phyloP scores from a whole-genome alignment of 331 rosid genomes.

The Quercus tomentella region DNA sequence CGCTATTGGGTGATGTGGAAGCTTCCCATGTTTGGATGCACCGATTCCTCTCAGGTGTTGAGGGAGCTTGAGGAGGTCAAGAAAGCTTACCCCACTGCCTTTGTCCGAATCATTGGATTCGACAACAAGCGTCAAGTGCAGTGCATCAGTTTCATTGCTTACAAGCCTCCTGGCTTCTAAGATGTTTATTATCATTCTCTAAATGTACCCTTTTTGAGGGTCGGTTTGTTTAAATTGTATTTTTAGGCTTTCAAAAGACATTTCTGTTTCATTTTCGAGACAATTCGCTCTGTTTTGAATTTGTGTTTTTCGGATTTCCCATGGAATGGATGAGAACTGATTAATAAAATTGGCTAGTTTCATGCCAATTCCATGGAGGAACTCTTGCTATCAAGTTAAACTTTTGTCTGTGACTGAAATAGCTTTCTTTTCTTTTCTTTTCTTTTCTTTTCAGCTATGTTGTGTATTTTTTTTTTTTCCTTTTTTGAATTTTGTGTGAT shows the following conservation, averaged over 20 bases:
- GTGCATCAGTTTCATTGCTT: constrained; percentile 64
- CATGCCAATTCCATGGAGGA: not conserved
- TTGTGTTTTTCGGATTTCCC: constrained; percentile 11
- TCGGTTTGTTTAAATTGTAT: constrained; percentile 17
- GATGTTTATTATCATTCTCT: not conserved
- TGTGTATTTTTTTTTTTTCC: not conserved
- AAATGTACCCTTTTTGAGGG: not conserved
- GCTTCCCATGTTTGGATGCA: constrained; percentile 55
- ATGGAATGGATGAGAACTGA: constrained; percentile 27
- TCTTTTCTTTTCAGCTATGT: too few relatives aligned
- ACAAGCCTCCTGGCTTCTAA: constrained; percentile 27
- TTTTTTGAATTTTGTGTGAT: constrained; percentile 12
- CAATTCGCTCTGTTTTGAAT: constrained; percentile 3
- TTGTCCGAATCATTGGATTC: constrained; percentile 58
- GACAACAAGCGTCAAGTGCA: constrained; percentile 65
- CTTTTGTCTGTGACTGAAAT: too few relatives aligned
- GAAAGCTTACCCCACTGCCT: constrained; percentile 2
- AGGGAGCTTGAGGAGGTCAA: constrained; percentile 34
- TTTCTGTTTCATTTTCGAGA: not conserved
- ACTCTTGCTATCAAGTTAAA: not conserved
- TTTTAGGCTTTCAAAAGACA: not conserved
- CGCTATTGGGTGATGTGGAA: constrained; percentile 58
- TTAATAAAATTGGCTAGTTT: not conserved
- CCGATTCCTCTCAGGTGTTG: constrained; percentile 33
- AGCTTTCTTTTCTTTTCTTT: too few relatives aligned